A percentile compares a stretch with the other conserved stretches of the same genome.
Evolutionary conservation across 2,329 filamentous ascomycete species (phyloP).

Genomic region (Colletotrichum navitas): DNA sequence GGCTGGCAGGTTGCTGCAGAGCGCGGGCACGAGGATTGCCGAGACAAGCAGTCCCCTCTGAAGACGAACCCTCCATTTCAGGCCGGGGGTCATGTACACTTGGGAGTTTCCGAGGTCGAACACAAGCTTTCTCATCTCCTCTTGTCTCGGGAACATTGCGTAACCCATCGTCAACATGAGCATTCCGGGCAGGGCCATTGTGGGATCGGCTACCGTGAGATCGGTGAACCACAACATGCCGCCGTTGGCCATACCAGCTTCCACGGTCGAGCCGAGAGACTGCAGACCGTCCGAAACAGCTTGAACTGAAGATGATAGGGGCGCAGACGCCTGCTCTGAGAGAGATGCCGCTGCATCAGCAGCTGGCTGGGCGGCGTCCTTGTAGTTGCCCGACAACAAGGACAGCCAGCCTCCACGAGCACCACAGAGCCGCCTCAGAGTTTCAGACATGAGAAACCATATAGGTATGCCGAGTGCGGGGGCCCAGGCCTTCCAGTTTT

Average conservation of each 20-base stretch:
- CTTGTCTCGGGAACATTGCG: constrained; percentile 6
- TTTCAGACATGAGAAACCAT: constrained; percentile 65
- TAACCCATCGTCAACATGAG: constrained; percentile 23
- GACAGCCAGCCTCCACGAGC: constrained; percentile 53
- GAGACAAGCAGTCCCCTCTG: constrained; percentile 16
- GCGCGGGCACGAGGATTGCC: constrained; percentile 48
- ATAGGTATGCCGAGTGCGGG: constrained; percentile 58
- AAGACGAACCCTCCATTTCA: constrained; percentile 28
- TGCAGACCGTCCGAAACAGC: constrained; percentile 41
- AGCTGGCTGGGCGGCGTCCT: background rate
- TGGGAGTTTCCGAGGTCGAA: constrained; percentile 5
- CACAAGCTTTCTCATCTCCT: constrained; percentile 9
- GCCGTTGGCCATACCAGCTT: constrained; percentile 56
- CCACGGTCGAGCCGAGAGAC: constrained; percentile 49
- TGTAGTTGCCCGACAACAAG: constrained; percentile 12
- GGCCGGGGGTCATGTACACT: background rate
- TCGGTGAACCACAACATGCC: constrained; percentile 69
- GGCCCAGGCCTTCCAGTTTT: constrained; percentile 61
- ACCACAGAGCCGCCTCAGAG: constrained; percentile 61
- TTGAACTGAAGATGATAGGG: constrained; percentile 40
- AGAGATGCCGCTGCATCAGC: constrained; percentile 21
- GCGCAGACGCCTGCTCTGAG: constrained; percentile 18
- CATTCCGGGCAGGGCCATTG: constrained; percentile 57
- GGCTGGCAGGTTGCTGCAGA: constrained; percentile 53
- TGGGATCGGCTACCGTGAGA: constrained; percentile 66